These are phyloP conservation scores for Pisolithus orientalis DNA, from an alignment of 768 basidiomycete species.

Conservation along the genomic window DNA sequence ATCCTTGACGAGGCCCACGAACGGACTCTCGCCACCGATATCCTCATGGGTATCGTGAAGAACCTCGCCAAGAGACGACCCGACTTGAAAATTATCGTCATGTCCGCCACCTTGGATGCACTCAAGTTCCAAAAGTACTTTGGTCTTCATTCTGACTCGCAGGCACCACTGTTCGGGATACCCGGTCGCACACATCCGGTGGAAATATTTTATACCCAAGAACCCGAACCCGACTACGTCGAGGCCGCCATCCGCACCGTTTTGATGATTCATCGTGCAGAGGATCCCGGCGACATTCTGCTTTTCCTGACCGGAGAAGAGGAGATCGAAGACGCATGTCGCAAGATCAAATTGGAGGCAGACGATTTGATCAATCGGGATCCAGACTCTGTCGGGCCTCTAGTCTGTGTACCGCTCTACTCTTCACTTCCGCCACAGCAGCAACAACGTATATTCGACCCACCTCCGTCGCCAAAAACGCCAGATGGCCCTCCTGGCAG, in stretches of 20 bases:
- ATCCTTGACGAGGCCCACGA: constrained; percentile 99
- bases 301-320: constrained; percentile 98
- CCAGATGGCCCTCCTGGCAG: constrained; percentile 76
- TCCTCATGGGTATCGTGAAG: constrained; percentile 96
- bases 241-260: constrained; percentile 96
- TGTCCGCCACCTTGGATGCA: constrained; percentile 97
- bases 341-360: constrained; percentile 87
- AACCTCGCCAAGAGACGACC: constrained; percentile 67
- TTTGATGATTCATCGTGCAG: constrained; percentile 94
- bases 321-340: constrained; percentile 94
- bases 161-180: constrained; percentile 82
- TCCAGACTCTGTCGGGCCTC: constrained; percentile 72
- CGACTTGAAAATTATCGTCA: constrained; percentile 96
- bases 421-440: constrained; percentile 91
- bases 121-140: constrained; percentile 98
- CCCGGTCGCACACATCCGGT: constrained; percentile 94
- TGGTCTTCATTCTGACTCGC: constrained; percentile 32
- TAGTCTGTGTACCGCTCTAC: constrained; percentile 89
- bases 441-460: constrained; percentile 95
- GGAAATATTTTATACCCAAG: constrained; percentile 90
- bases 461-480: constrained; percentile 59
- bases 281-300: constrained; percentile 88
- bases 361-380: constrained; percentile 74
- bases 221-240: constrained; percentile 92
- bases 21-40: constrained; percentile 94